Evolutionary conservation across 306 rosid species (phyloP), one percentile per base, ranked within the genome.

Genomic region (Rosa persica): DNA sequence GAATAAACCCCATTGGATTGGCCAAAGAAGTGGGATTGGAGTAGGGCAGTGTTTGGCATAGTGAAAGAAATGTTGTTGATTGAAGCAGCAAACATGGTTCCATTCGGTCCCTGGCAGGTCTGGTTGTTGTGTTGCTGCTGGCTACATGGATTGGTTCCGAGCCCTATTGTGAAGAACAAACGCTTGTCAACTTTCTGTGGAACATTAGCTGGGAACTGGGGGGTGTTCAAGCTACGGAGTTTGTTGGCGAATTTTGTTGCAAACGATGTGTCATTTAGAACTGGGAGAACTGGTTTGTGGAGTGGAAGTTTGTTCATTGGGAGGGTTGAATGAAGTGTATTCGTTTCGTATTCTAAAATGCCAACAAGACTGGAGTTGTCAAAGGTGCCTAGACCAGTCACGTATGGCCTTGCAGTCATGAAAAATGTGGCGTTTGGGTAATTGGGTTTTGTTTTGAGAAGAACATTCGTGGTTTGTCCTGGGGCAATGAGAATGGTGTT

Each of bases 351-450:
- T 76, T 92, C 88, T 4, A 92, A 25, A 20, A 88, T 80, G 1
- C 84, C 94, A 11, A 90, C 91, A 52, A 92, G 88, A 7, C 88
- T 92, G 52, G 97, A 87, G 78, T 88, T 92, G 82, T 92, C 97
- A 36, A 92, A 88, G 13, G 97, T 89, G 44, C 71, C 71, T 67
- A 19, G 17, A 17, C 71, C 71, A 4, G 71, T 67, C 48, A 67
- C 71, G 6, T 67, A 67, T 20, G 71, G 71, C 48, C 91, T 78
- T 12, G 91, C 91, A 6, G 79, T 78, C 94, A 92, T 90, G 60
- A 88, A 75, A 79, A 89, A 92, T 39, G 86, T 81, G 42, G 92
- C 91, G 12, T 87, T 85, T 17, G 94, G 94, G 76, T 67, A 80
- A 16, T 78, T 43, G 22, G 91, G 38, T 78, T 88, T 87, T 54